These are phyloP conservation scores for Macrocystidia cucumis DNA, from an alignment of 1,284 basidiomycete genomes.

Conservation along the genomic window DNA sequence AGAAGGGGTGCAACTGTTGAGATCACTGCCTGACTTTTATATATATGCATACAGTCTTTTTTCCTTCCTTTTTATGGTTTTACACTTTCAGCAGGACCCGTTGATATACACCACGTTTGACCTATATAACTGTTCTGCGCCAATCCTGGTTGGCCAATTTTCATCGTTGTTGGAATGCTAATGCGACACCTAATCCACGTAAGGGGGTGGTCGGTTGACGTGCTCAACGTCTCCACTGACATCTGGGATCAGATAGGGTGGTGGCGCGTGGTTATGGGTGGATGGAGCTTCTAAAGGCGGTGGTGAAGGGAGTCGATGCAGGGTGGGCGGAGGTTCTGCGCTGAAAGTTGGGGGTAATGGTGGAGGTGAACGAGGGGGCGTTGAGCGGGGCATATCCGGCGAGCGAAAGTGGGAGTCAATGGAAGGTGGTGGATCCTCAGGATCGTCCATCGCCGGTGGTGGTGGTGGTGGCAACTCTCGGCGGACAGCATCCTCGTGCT, in stretches of 20 bases:
- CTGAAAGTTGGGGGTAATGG: slow-evolving; percentile 25
- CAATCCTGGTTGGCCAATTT: slow-evolving; percentile 1
- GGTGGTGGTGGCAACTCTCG: slow-evolving; percentile 59
- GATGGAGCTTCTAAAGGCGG: slow-evolving; percentile 21
- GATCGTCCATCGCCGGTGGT: slow-evolving; percentile 78
- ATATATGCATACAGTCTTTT: slow-evolving; percentile 16
- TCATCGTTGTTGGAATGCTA: slow-evolving; percentile 8
- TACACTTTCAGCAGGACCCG: too few relatives aligned
- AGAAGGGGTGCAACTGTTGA: slow-evolving; percentile 78
- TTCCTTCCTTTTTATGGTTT: slow-evolving; percentile 11
- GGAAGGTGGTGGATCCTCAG: slow-evolving; percentile 74
- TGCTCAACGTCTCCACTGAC: slow-evolving; percentile 34
- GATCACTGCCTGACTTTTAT: slow-evolving; percentile 11
- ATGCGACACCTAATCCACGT: slow-evolving; percentile 33
- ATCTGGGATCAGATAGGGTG: slow-evolving; percentile 54
- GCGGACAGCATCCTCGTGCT: slow-evolving; percentile 26
- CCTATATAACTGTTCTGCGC: not conserved
- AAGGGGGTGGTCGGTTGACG: slow-evolving; percentile 47
- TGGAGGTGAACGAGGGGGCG: slow-evolving; percentile 14
- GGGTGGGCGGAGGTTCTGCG: slow-evolving; percentile 17
- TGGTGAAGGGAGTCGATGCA: slow-evolving; percentile 13
- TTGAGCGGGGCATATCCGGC: slow-evolving; percentile 34
- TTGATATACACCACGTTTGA: slow-evolving; percentile 7
- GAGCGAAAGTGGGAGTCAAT: slow-evolving; percentile 74
- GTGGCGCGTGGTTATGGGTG: slow-evolving; percentile 42